phyloP scores from a whole-genome alignment of 129 eudicot genomes.

The Mikania micrantha region DNA sequence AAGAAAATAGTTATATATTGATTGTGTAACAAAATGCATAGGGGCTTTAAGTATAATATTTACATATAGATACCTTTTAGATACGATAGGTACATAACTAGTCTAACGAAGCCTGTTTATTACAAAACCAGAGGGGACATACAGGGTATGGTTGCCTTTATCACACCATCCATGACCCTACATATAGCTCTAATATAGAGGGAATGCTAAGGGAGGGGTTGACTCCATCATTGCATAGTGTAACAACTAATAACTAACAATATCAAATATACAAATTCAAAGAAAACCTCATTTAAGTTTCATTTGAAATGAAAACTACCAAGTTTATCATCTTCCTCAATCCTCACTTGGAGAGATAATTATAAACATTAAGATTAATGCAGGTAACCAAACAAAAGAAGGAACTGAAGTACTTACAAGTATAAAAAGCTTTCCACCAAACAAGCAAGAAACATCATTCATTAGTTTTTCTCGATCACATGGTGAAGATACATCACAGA shows the following conservation, averaged over 20 bases:
- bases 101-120: neutral
- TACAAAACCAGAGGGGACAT: neutral
- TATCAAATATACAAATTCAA: neutral
- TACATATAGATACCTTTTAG: neutral
- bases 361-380: neutral
- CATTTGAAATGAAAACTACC: neutral
- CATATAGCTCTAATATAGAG: no score
- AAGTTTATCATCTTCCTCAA: neutral
- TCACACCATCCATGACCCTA: no score
- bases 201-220: neutral
- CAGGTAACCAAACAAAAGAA: neutral
- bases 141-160: no score
- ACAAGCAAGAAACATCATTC: slow-evolving; percentile 35
- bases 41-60: neutral
- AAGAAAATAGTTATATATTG: neutral
- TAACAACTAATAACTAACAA: neutral
- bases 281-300: neutral
- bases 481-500: slow-evolving; percentile 51
- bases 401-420: slow-evolving; percentile 39
- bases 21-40: no score
- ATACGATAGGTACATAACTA: neutral
- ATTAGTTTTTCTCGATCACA: slow-evolving; percentile 38
- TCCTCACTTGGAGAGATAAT: neutral
- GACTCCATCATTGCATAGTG: neutral
- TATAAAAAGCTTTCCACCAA: slow-evolving; percentile 48